Percentiles rank a stretch among this genome's conserved stretches.
These are phyloP conservation scores for Sarocladium strictum DNA, from an alignment of 2,329 filamentous ascomycete genomes.

Conservation along the genomic window DNA sequence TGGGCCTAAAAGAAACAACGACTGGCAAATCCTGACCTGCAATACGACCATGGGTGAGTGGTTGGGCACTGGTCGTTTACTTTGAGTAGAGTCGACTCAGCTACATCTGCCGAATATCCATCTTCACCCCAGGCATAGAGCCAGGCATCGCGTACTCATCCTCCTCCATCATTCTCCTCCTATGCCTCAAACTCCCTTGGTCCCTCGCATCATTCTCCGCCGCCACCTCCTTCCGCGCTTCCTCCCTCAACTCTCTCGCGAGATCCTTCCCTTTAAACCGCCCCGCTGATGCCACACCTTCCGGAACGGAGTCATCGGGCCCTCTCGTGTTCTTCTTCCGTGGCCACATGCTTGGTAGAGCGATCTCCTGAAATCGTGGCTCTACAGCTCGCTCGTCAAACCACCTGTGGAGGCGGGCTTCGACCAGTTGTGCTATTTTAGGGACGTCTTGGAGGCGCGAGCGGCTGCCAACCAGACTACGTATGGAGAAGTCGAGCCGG, in stretches of 20 bases:
- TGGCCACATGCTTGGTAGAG: slow-evolving; percentile 76
- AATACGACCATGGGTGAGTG: too few relatives aligned
- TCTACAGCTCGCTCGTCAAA: slow-evolving; percentile 84
- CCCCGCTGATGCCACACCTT: slow-evolving; percentile 40
- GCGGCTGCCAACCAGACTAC: slow-evolving; percentile 73
- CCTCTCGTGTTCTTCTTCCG: slow-evolving; percentile 77
- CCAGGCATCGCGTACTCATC: slow-evolving; percentile 41
- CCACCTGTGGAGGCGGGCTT: slow-evolving; percentile 75
- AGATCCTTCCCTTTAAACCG: slow-evolving; percentile 49
- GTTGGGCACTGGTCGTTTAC: too few relatives aligned
- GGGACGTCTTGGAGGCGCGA: slow-evolving; percentile 78
- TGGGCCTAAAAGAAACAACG: slow-evolving; percentile 11
- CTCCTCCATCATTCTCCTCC: slow-evolving; percentile 30
- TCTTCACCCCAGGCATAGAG: slow-evolving; percentile 34
- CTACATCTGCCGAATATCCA: slow-evolving; percentile 17
- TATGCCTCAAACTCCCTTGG: slow-evolving; percentile 31
- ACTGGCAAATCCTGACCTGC: neutral
- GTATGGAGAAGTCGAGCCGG: slow-evolving; percentile 73
- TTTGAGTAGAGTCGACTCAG: neutral
- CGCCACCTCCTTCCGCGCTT: slow-evolving; percentile 40
- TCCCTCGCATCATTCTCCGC: slow-evolving; percentile 37
- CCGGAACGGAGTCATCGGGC: slow-evolving; percentile 52
- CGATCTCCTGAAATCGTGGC: slow-evolving; percentile 81
- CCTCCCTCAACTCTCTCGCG: slow-evolving; percentile 43
- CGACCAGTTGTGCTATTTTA: slow-evolving; percentile 80